A percentile compares a stretch with the other conserved stretches of the same genome.
Conservation (phyloP, 208 protist genomes). For the Angomonas ambiguus region DNA sequence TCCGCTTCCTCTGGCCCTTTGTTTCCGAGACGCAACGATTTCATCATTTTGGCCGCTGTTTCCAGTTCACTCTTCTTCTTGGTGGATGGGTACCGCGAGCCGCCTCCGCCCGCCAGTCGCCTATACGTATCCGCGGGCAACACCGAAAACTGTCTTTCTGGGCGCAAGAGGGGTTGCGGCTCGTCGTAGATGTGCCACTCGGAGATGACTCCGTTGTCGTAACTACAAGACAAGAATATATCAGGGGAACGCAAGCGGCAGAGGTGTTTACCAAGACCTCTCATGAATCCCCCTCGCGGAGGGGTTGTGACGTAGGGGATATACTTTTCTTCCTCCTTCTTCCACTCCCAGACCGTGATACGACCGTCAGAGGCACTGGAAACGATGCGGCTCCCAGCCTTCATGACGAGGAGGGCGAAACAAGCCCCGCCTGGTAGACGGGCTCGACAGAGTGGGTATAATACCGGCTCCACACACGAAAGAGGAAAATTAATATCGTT, state of each 20-base stretch:
- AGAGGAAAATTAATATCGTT: slow-evolving; percentile 66
- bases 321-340: slow-evolving; percentile 22
- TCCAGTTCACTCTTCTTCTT: not conserved
- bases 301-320: slow-evolving; percentile 24
- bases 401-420: slow-evolving; percentile 53
- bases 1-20: not conserved
- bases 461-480: slow-evolving; percentile 57
- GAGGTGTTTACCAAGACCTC: slow-evolving; percentile 43
- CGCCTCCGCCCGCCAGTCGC: not conserved
- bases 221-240: slow-evolving; percentile 64
- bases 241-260: slow-evolving; percentile 56
- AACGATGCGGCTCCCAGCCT: slow-evolving; percentile 30
- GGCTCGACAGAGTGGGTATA: slow-evolving; percentile 45
- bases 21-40: not conserved
- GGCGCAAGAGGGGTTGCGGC: slow-evolving; percentile 56
- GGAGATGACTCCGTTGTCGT: slow-evolving; percentile 65
- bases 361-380: slow-evolving; percentile 55
- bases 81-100: not conserved
- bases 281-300: slow-evolving; percentile 17
- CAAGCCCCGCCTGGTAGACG: slow-evolving; percentile 35
- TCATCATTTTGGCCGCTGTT: not conserved
- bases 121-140: slow-evolving; percentile 10
- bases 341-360: slow-evolving; percentile 47
- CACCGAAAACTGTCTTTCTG: slow-evolving; percentile 53
- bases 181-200: slow-evolving; percentile 87